phyloP scores from a whole-genome alignment of 768 basidiomycete species.

The Chiua virens region DNA sequence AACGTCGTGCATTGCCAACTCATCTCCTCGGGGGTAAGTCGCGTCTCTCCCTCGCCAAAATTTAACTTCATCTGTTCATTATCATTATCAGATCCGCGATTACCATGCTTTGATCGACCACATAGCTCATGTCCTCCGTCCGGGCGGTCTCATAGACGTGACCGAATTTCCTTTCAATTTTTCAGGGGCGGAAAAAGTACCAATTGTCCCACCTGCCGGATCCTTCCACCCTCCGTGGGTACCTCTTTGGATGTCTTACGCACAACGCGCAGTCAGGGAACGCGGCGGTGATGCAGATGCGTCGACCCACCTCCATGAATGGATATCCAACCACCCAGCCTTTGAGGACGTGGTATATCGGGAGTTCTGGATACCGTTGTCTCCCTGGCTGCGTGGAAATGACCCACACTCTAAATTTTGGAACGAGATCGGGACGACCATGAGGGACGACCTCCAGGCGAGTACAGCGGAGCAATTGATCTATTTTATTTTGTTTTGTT shows the following conservation, averaged over 20 bases:
- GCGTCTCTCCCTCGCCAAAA: constrained; percentile 5
- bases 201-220: constrained; percentile 43
- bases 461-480: constrained; percentile 6
- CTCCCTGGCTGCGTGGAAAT: constrained; percentile 43
- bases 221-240: constrained; percentile 54
- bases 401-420: constrained; percentile 31
- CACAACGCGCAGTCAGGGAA: constrained; percentile 50
- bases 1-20: constrained; percentile 74
- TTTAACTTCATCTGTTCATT: constrained; percentile 14
- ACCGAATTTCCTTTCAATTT: constrained; percentile 68
- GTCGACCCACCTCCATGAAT: constrained; percentile 51
- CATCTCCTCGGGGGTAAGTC: constrained; percentile 68
- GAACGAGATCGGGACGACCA: constrained; percentile 41
- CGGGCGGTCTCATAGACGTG: constrained; percentile 65
- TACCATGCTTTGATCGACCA: constrained; percentile 65
- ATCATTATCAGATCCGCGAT: constrained; percentile 57
- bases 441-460: constrained; percentile 65
- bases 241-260: constrained; percentile 60
- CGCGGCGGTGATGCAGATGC: constrained; percentile 67
- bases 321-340: constrained; percentile 52
- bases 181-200: constrained; percentile 52
- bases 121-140: constrained; percentile 63
- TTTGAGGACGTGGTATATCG: constrained; percentile 60
- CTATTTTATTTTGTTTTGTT: background rate
- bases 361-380: constrained; percentile 64